Evolutionary conservation across 257 asterid genomes (phyloP).

Genomic region (Nicotiana paniculata): DNA sequence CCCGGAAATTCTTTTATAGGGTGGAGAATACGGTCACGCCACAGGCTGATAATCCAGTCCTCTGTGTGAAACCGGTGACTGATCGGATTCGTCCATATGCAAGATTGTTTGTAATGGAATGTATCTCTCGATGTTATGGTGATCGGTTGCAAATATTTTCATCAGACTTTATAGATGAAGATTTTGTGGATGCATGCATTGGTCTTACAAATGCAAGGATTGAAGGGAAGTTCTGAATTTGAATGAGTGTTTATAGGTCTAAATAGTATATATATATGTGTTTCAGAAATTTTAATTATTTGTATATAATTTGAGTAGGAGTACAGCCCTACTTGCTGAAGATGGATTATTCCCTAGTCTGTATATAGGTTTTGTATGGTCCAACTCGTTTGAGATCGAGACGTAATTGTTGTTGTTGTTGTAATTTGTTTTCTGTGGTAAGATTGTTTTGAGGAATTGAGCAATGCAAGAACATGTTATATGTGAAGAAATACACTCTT

Average conservation of each 20-base stretch:
- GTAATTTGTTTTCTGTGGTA: too few species aligned
- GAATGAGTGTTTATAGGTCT: background rate
- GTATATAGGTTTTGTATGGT: background rate
- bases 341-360: background rate
- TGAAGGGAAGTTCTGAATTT: constrained; percentile 46
- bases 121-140: constrained; percentile 35
- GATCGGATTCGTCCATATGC: constrained; percentile 62
- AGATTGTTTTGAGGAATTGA: background rate
- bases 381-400: too few species aligned
- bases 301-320: background rate
- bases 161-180: constrained; percentile 67
- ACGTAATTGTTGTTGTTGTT: too few species aligned
- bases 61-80: constrained; percentile 79
- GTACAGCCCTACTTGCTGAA: background rate
- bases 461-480: background rate
- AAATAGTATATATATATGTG: background rate
- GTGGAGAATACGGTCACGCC: constrained; percentile 96
- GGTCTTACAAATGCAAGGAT: constrained; percentile 63
- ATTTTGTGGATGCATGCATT: constrained; percentile 81
- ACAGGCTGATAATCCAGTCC: constrained; percentile 74
- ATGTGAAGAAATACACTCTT: background rate
- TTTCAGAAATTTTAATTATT: background rate
- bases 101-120: constrained; percentile 55
- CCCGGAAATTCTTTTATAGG: constrained; percentile 62
- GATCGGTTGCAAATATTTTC: constrained; percentile 73